Conservation (phyloP, 2,329 filamentous ascomycete species). For the Pseudocercospora fuligena region DNA sequence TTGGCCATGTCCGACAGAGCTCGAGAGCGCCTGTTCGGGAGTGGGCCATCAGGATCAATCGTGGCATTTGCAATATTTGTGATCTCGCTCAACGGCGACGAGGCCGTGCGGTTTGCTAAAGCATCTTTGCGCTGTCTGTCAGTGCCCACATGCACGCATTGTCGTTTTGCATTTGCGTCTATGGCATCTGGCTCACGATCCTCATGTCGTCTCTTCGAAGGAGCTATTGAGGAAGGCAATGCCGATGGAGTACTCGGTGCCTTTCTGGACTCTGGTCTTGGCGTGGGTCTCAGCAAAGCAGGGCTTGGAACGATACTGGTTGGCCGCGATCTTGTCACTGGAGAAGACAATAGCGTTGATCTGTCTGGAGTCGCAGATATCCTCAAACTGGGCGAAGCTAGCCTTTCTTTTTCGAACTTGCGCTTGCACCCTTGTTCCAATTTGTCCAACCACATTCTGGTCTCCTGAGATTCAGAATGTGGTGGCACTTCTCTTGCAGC, state of each 20-base stretch:
- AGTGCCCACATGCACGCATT: not conserved
- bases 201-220: conserved; percentile 11
- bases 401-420: conserved; percentile 37
- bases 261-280: not conserved
- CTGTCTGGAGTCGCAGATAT: conserved; percentile 14
- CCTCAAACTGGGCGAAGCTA: conserved; percentile 21
- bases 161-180: conserved; percentile 12
- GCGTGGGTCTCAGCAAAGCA: not conserved
- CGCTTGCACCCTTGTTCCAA: conserved; percentile 53
- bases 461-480: conserved; percentile 64
- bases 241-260: not conserved
- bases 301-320: not conserved
- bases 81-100: conserved; percentile 25
- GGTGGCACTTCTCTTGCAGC: conserved; percentile 57
- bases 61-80: conserved; percentile 21
- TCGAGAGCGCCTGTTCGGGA: conserved; percentile 5
- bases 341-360: conserved; percentile 14
- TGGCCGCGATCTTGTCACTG: not conserved
- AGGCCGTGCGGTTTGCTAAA: not conserved
- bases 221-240: not conserved
- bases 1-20: conserved; percentile 13
- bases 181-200: not conserved
- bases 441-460: conserved; percentile 63
- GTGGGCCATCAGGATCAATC: not conserved
- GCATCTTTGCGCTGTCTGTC: not conserved